A percentile compares a stretch with the other conserved stretches of the same genome.
Conservation (phyloP, 2,329 filamentous ascomycete genomes). For the Gnomoniopsis smithogilvyi region DNA sequence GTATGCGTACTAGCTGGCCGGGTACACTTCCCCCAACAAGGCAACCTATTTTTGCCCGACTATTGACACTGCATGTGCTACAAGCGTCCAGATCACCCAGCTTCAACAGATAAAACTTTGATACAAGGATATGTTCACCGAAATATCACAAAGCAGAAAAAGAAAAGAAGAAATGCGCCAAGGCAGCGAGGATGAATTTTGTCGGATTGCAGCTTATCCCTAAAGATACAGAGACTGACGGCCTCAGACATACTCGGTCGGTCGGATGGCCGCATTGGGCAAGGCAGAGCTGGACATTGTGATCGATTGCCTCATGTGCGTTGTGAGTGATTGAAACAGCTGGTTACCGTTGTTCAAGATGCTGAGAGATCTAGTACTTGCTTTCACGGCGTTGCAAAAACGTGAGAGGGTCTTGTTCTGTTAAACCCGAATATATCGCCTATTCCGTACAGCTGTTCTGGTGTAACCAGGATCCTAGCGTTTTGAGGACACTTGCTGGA, state of each 20-base stretch:
- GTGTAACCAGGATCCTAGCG: neutral
- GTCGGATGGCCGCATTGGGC: neutral
- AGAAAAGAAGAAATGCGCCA: too few species aligned
- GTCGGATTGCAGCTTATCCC: neutral
- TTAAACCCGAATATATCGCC: neutral
- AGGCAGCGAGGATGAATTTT: neutral
- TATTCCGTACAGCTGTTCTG: neutral
- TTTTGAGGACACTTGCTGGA: neutral
- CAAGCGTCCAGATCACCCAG: too few species aligned
- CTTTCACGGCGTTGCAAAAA: neutral
- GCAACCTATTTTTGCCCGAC: constrained; percentile 2
- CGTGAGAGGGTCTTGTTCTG: neutral
- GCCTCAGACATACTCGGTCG: neutral
- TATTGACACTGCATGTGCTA: neutral
- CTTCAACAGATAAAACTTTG: too few species aligned
- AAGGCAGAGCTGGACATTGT: neutral
- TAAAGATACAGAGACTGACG: neutral
- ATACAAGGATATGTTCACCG: too few species aligned
- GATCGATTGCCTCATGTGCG: neutral
- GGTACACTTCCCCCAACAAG: neutral
- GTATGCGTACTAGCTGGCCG: neutral
- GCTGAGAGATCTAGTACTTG: constrained; percentile 9
- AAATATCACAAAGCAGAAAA: too few species aligned
- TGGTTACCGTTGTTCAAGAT: constrained; percentile 12
- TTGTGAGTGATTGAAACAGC: neutral